phyloP scores from a whole-genome alignment of 352 stramenopile species.

The Pythium apleroticum region DNA sequence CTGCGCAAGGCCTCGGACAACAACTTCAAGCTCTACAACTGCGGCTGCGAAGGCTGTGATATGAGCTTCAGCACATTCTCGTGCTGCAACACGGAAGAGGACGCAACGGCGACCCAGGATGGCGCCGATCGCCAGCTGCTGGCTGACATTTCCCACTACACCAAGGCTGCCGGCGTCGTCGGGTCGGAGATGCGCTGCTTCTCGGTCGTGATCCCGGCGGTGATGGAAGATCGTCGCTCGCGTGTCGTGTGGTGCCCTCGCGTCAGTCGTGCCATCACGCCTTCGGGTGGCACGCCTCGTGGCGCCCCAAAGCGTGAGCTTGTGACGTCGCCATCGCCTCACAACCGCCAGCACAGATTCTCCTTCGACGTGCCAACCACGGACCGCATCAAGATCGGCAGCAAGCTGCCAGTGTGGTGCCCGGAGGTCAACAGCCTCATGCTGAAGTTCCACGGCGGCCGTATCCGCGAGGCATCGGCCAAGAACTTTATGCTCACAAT shows the following conservation, averaged over 20 bases:
- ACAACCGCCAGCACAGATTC: constrained; percentile 71
- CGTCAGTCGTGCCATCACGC: constrained; percentile 61
- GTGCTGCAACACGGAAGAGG: constrained; percentile 72
- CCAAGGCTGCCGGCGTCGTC: constrained; percentile 69
- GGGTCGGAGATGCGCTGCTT: constrained; percentile 86
- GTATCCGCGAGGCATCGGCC: constrained; percentile 83
- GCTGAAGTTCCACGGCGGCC: constrained; percentile 87
- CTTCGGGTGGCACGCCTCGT: constrained; percentile 60
- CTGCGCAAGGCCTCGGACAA: constrained; percentile 69
- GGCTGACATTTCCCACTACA: constrained; percentile 84
- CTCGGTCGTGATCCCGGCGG: constrained; percentile 69
- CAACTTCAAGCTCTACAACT: constrained; percentile 89
- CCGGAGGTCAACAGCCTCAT: constrained; percentile 86
- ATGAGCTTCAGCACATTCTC: constrained; percentile 84
- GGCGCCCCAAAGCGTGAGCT: constrained; percentile 47
- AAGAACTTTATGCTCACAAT: constrained; percentile 92
- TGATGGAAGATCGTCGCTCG: constrained; percentile 79
- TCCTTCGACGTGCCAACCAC: constrained; percentile 69
- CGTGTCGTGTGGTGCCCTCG: constrained; percentile 84
- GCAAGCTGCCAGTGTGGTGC: constrained; percentile 87
- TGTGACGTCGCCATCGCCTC: constrained; percentile 72
- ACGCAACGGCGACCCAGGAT: constrained; percentile 35
- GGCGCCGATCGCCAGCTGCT: constrained; percentile 80
- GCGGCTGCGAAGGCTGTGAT: constrained; percentile 84
- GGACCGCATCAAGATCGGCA: constrained; percentile 79